These are phyloP conservation scores for Primulina tabacum DNA, from an alignment of 257 asterid genomes.

Conservation along the genomic window DNA sequence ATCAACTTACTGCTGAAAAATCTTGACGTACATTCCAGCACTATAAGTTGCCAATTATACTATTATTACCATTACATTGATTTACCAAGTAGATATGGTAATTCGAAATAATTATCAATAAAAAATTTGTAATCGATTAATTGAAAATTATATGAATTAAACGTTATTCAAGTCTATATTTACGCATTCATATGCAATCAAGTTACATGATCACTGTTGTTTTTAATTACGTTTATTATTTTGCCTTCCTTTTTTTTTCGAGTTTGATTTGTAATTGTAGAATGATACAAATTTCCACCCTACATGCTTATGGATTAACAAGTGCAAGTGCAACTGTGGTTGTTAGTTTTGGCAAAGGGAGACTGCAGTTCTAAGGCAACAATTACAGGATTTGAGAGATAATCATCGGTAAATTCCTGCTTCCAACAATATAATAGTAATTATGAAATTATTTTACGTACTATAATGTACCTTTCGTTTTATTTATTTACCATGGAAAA, in stretches of 20 bases:
- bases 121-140: no score
- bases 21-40: no score
- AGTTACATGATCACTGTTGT: not conserved
- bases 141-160: no score
- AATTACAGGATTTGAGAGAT: conserved; percentile 64
- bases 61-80: no score
- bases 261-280: conserved; percentile 23
- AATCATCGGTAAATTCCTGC: conserved; percentile 52
- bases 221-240: conserved; percentile 30
- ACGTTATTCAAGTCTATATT: no score
- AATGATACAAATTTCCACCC: not conserved
- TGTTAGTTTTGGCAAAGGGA: conserved; percentile 81
- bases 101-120: no score
- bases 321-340: conserved; percentile 26
- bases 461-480: no score
- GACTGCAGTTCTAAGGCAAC: conserved; percentile 66
- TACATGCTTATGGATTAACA: not conserved
- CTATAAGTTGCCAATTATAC: no score
- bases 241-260: conserved; percentile 24
- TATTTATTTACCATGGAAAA: not conserved
- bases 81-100: no score
- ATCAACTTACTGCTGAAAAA: not conserved
- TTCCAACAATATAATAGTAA: not conserved
- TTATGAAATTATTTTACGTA: no score
- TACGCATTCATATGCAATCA: no score